Base-by-base conservation (phyloP, 805 yeast genomes). In the Lipomyces yamanashiensis region DNA sequence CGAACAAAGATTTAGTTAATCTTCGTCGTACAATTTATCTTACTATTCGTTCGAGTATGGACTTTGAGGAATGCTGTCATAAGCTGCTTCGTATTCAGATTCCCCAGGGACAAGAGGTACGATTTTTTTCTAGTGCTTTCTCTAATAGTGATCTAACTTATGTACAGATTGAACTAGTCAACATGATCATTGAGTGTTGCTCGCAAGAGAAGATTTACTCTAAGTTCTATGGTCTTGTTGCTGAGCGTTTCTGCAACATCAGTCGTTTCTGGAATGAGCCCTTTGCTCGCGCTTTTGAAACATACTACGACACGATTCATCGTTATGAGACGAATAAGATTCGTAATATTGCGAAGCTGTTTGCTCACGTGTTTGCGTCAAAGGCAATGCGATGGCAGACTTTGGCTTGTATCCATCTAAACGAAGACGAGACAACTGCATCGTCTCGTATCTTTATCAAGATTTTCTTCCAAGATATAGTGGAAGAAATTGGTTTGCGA, bases 11-110 rank as follows among this genome's bases (percentile, higher is more conserved):
- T 33, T 75, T 86, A 37, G 78, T 85, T 1, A 85, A 86, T 56
- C 85, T 85, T 69, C 90, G 90, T 69, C 90, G 90, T 70, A 83
- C 83, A 1, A 88, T 93, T 1, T 93, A 93, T 71, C 77, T 92
- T 36, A 87, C 93, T 0, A 78, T 95, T 9, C 91, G 90, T 87
- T 90, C 97, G 23, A 86, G 96, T 64, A 84, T 93, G 87, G 87
- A 96, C 0, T 86, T 92, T 5, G 96, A 90, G 69, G 99, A 95
- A 78, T 93, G 96, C 0, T 92, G 90, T 0, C 98, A 92, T 74
- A 92, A 92, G 74, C 76, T 95, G 6, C 70, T 89, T 47, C 84
- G 82, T 71, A 71, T 89, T 12, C 65, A 72, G 5, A 67, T 74
- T 8, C 70, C 67, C 6, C 77, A 80, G 1, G 73, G 78, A 8